phyloP scores from a whole-genome alignment of 108 stramenopile genomes.

The Conticribra weissflogii region DNA sequence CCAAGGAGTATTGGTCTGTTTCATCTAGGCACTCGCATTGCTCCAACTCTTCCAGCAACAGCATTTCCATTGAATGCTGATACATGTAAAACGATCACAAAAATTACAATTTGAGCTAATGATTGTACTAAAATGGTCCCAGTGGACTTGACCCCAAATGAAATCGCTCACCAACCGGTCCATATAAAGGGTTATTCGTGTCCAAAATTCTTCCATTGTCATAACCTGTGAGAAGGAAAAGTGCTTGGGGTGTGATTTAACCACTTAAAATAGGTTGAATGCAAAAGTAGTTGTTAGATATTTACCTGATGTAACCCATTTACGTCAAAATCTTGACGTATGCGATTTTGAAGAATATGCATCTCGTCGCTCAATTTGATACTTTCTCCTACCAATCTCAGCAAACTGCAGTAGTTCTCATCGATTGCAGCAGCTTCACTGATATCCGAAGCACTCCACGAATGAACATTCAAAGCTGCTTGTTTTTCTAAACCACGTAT shows the following conservation, averaged over 20 bases:
- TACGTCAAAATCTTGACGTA: conserved; percentile 34
- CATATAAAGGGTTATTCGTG: conserved; percentile 66
- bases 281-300: conserved; percentile 44
- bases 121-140: too few relatives aligned
- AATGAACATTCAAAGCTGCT: conserved; percentile 18
- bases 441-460: neutral
- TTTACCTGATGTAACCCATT: conserved; percentile 33
- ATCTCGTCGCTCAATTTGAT: conserved; percentile 39
- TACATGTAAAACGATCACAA: too few relatives aligned
- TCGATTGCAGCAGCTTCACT: conserved; percentile 9
- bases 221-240: conserved; percentile 36
- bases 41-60: conserved; percentile 65
- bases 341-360: conserved; percentile 42
- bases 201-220: conserved; percentile 61
- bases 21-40: conserved; percentile 25
- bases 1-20: too few relatives aligned
- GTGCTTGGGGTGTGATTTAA: too few relatives aligned
- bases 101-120: too few relatives aligned
- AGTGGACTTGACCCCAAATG: too few relatives aligned
- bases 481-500: conserved; percentile 43
- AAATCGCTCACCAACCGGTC: too few relatives aligned
- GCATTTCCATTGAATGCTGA: conserved; percentile 67
- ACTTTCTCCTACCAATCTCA: conserved; percentile 39
- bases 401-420: conserved; percentile 29
- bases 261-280: too few relatives aligned